Conservation (phyloP, 768 basidiomycete genomes). For the Trametes maxima region DNA sequence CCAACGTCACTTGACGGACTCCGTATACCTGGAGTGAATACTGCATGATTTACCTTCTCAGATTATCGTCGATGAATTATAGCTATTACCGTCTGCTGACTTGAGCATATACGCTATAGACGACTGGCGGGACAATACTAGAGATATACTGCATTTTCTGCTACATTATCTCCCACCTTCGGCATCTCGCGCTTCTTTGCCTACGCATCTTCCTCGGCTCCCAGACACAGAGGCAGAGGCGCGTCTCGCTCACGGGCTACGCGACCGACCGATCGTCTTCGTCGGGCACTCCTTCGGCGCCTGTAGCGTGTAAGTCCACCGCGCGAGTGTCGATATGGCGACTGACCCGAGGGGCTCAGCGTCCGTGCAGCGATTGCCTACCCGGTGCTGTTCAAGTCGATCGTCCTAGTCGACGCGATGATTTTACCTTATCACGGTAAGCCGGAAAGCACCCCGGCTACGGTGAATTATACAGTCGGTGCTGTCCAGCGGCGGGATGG, state of each 20-base stretch:
- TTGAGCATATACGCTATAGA: slow-evolving; percentile 42
- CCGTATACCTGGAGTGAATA: too few relatives aligned
- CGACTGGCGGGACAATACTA: slow-evolving; percentile 76
- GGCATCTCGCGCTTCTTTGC: slow-evolving; percentile 37
- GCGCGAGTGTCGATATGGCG: neutral
- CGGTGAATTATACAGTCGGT: slow-evolving; percentile 31
- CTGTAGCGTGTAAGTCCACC: slow-evolving; percentile 61
- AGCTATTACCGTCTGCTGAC: neutral
- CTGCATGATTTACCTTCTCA: too few relatives aligned
- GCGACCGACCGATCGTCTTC: slow-evolving; percentile 55
- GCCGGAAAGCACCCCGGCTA: neutral
- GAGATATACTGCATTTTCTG: slow-evolving; percentile 81
- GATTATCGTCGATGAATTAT: too few relatives aligned
- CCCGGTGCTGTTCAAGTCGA: slow-evolving; percentile 68
- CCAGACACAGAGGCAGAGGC: slow-evolving; percentile 41
- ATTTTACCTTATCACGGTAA: slow-evolving; percentile 34
- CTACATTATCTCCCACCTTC: slow-evolving; percentile 61
- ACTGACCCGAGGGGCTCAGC: slow-evolving; percentile 36
- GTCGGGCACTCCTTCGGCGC: slow-evolving; percentile 89
- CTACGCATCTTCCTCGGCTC: slow-evolving; percentile 57
- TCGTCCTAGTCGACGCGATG: slow-evolving; percentile 83
- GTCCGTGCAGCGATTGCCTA: slow-evolving; percentile 63
- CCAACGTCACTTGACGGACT: neutral
- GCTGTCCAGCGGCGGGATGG: slow-evolving; percentile 54
- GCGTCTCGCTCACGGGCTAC: slow-evolving; percentile 55